Conservation (phyloP, 1,284 basidiomycete genomes). For the Fomitiporia mediterranea region DNA sequence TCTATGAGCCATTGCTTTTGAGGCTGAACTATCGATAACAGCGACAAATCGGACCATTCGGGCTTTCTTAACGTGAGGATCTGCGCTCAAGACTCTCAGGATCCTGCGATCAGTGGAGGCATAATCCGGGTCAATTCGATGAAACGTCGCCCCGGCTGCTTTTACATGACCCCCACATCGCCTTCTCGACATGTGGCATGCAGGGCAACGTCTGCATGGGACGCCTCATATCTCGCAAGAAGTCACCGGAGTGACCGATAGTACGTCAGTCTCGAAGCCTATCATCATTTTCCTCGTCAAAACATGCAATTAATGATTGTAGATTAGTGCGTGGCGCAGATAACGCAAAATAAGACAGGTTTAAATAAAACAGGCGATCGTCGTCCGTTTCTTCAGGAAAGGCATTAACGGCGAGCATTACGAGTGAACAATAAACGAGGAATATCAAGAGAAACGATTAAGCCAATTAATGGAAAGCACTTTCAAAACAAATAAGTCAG, state of each 20-base stretch:
- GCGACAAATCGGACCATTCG: slow-evolving; percentile 2
- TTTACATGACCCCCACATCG: not conserved
- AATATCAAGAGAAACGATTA: not conserved
- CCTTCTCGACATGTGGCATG: slow-evolving; percentile 12
- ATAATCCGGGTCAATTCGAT: not conserved
- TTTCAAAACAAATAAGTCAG: not conserved
- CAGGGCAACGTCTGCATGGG: slow-evolving; percentile 14
- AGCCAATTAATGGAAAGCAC: not conserved
- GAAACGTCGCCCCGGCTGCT: slow-evolving; percentile 1
- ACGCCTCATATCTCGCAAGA: not conserved
- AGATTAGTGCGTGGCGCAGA: not conserved
- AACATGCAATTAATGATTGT: slow-evolving; percentile 6
- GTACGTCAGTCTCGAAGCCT: not conserved
- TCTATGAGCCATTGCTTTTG: not conserved
- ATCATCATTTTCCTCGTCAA: not conserved
- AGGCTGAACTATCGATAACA: not conserved
- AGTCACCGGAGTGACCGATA: slow-evolving; percentile 3
- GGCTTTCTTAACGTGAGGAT: slow-evolving; percentile 9
- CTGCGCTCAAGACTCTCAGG: not conserved
- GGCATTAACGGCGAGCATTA: not conserved
- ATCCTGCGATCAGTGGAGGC: slow-evolving; percentile 5
- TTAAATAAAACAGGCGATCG: not conserved
- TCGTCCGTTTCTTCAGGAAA: not conserved
- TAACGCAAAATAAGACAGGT: not conserved
- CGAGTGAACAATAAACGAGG: not conserved